phyloP scores from a whole-genome alignment of 768 basidiomycete species.

The Tephrocybe rancida region DNA sequence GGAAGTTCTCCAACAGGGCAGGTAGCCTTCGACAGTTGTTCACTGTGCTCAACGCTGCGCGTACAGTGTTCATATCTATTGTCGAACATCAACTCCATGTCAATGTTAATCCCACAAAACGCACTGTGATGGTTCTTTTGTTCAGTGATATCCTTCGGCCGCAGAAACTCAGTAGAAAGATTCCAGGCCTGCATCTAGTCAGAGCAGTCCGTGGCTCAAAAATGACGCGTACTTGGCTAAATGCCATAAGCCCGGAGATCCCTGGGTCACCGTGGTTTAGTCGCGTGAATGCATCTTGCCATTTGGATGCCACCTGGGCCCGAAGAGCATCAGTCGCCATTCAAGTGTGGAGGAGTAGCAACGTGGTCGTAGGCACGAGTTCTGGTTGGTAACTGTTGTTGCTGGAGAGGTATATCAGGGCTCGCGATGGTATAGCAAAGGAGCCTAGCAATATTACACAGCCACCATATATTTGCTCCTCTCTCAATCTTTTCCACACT shows the following conservation, averaged over 20 bases:
- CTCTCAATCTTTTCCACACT: background rate
- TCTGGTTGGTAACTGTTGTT: too few relatives aligned
- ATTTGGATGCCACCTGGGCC: constrained; percentile 67
- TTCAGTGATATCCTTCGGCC: constrained; percentile 54
- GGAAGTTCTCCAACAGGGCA: constrained; percentile 68
- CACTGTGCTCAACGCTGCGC: constrained; percentile 59
- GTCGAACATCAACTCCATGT: constrained; percentile 5
- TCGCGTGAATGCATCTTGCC: constrained; percentile 70
- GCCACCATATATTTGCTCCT: constrained; percentile 7
- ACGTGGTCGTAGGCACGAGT: background rate
- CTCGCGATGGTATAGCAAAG: too few relatives aligned
- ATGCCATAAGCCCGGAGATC: constrained; percentile 64
- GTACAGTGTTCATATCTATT: constrained; percentile 49
- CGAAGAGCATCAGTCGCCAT: constrained; percentile 69
- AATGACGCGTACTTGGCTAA: constrained; percentile 53
- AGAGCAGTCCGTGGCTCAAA: background rate
- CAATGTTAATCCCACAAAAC: constrained; percentile 3
- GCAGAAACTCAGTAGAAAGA: constrained; percentile 52
- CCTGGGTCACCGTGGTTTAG: constrained; percentile 61
- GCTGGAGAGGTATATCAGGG: too few relatives aligned
- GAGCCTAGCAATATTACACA: background rate
- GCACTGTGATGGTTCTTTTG: constrained; percentile 26
- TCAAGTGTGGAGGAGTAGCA: background rate
- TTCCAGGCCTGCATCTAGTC: constrained; percentile 57
- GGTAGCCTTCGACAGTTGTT: constrained; percentile 62